Percentiles rank a stretch among this genome's conserved stretches.
Conservation (phyloP, 2,329 filamentous ascomycete genomes). For the Talaromyces piceae region DNA sequence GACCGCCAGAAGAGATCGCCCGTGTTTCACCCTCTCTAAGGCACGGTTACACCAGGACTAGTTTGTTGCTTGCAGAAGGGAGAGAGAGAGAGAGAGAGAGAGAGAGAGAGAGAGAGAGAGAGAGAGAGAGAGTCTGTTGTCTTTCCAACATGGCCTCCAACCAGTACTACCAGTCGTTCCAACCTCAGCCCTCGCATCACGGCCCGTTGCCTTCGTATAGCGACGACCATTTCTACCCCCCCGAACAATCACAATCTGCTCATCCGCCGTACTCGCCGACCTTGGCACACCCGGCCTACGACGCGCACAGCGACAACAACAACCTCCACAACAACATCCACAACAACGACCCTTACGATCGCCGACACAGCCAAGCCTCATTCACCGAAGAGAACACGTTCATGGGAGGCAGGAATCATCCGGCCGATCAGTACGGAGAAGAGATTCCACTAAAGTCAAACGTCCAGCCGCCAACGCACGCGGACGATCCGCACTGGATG, state of each 20-base stretch:
- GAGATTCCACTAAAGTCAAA: slow-evolving; percentile 35
- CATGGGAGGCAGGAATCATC: slow-evolving; percentile 24
- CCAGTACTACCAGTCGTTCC: slow-evolving; percentile 55
- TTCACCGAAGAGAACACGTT: slow-evolving; percentile 27
- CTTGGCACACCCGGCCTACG: slow-evolving; percentile 32
- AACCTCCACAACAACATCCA: no score
- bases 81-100: no score
- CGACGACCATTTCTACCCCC: slow-evolving; percentile 29
- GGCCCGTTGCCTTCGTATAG: slow-evolving; percentile 16
- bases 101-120: no score
- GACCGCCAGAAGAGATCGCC: no score
- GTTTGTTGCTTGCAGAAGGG: no score
- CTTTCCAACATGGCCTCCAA: slow-evolving; percentile 52
- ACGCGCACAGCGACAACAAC: no score
- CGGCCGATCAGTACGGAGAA: slow-evolving; percentile 33
- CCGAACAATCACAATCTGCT: slow-evolving; percentile 7
- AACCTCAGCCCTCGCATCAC: slow-evolving; percentile 25
- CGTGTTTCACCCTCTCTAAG: no score
- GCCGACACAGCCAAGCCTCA: slow-evolving; percentile 31
- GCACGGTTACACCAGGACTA: no score
- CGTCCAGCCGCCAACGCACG: slow-evolving; percentile 23
- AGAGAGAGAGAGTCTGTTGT: no score
- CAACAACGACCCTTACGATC: slow-evolving; percentile 33
- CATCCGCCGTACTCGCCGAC: not conserved
- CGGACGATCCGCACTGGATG: slow-evolving; percentile 30